These are phyloP conservation scores for Ceraceosorus guamensis DNA, from an alignment of 1,284 basidiomycete genomes.

Conservation along the genomic window DNA sequence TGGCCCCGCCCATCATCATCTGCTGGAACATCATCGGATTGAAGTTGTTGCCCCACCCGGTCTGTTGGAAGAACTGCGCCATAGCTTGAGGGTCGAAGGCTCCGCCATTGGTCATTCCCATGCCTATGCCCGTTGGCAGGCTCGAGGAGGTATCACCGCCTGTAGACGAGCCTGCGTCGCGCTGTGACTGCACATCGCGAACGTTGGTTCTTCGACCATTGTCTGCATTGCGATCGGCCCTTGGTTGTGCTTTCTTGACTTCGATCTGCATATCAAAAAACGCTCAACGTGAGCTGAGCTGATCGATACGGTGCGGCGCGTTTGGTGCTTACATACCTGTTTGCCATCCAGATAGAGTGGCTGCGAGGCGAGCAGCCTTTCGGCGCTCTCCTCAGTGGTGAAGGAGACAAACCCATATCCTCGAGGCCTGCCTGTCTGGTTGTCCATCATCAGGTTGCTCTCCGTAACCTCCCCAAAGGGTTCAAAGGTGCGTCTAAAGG, in stretches of 20 bases:
- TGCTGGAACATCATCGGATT: slow-evolving; percentile 47
- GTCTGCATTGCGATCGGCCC: slow-evolving; percentile 10
- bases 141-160: slow-evolving; percentile 50
- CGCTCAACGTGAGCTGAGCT: slow-evolving; percentile 2
- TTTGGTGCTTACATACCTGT: slow-evolving; percentile 18
- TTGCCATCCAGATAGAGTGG: slow-evolving; percentile 49
- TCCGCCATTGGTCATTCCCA: slow-evolving; percentile 12
- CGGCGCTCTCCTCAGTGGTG: slow-evolving; percentile 72
- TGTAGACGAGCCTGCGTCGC: slow-evolving; percentile 56
- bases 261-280: slow-evolving; percentile 62
- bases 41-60: slow-evolving; percentile 50
- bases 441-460: slow-evolving; percentile 96
- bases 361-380: slow-evolving; percentile 52
- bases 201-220: slow-evolving; percentile 9
- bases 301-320: background rate
- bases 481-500: slow-evolving; percentile 82
- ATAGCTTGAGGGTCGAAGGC: slow-evolving; percentile 53
- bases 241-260: slow-evolving; percentile 59
- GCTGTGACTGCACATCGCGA: slow-evolving; percentile 50
- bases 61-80: slow-evolving; percentile 56
- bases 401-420: slow-evolving; percentile 98
- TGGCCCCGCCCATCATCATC: slow-evolving; percentile 45
- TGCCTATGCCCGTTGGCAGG: slow-evolving; percentile 54
- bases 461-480: slow-evolving; percentile 87
- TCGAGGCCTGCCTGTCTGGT: slow-evolving; percentile 88